phyloP scores from a whole-genome alignment of 140 eudicot species.

The Oenanthe javanica region DNA sequence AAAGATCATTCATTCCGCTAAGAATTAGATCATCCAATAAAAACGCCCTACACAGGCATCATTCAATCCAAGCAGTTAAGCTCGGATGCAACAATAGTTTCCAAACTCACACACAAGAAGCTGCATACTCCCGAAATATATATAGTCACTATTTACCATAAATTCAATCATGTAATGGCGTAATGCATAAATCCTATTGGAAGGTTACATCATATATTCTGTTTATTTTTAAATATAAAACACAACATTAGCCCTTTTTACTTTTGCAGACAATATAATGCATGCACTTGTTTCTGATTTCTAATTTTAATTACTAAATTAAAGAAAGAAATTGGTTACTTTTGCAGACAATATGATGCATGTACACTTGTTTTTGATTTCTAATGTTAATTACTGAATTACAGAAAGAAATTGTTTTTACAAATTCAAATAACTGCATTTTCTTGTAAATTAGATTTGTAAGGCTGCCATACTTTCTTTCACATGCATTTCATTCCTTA shows the following conservation, averaged over 20 bases:
- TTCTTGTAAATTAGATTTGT: not conserved
- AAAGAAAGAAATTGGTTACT: not conserved
- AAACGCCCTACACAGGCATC: not conserved
- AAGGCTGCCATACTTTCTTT: not conserved
- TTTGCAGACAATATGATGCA: no score
- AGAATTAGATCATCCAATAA: not conserved
- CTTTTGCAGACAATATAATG: not conserved
- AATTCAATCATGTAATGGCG: not conserved
- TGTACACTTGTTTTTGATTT: not conserved
- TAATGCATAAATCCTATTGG: not conserved
- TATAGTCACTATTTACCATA: not conserved
- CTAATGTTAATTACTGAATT: not conserved
- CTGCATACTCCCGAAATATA: not conserved
- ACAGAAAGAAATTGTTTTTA: not conserved
- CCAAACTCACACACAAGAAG: not conserved
- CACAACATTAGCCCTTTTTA: not conserved
- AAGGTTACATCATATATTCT: not conserved
- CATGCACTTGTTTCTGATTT: not conserved
- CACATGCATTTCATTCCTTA: not conserved
- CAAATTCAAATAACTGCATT: not conserved
- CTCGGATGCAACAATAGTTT: not conserved
- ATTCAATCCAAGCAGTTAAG: not conserved
- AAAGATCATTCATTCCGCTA: not conserved
- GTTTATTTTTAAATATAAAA: not conserved
- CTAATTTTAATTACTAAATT: no score